phyloP scores from a whole-genome alignment of 495 filamentous ascomycete species.

The Hypoxylon subgilvum region DNA sequence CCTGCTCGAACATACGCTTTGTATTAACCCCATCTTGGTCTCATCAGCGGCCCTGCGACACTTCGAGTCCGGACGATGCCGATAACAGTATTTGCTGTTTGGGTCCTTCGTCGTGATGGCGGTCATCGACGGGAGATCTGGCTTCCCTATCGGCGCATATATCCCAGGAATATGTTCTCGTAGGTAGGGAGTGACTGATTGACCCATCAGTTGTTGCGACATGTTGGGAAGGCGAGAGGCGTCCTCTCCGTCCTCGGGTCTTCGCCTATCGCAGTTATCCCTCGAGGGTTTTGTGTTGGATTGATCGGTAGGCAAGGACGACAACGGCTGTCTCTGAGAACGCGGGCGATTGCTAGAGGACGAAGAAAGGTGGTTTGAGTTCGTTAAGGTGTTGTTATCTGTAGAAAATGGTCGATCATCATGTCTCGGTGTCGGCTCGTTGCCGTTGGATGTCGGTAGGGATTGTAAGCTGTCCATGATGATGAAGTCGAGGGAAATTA shows the following conservation, averaged over 20 bases:
- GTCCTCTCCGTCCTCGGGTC: constrained; percentile 49
- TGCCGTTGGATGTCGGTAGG: constrained; percentile 26
- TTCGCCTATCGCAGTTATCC: constrained; percentile 50
- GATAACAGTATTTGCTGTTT: constrained; percentile 94
- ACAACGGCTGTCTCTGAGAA: constrained; percentile 23
- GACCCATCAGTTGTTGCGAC: constrained; percentile 56
- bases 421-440: constrained; percentile 19
- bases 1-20: constrained; percentile 64
- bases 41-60: constrained; percentile 92
- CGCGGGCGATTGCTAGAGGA: constrained; percentile 9
- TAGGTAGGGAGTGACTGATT: constrained; percentile 79
- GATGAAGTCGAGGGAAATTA: constrained; percentile 21
- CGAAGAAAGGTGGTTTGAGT: constrained; percentile 14
- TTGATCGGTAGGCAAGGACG: constrained; percentile 22
- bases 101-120: constrained; percentile 55
- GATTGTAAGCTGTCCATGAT: constrained; percentile 23
- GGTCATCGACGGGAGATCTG: constrained; percentile 47
- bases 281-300: constrained; percentile 37
- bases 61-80: constrained; percentile 92
- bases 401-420: constrained; percentile 19
- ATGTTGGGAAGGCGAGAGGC: constrained; percentile 49
- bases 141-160: constrained; percentile 71
- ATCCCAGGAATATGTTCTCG: constrained; percentile 82
- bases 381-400: constrained; percentile 11
- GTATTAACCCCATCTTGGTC: constrained; percentile 91